Conservation (phyloP, 305 asterid genomes). For the Solanum hybrid region DNA sequence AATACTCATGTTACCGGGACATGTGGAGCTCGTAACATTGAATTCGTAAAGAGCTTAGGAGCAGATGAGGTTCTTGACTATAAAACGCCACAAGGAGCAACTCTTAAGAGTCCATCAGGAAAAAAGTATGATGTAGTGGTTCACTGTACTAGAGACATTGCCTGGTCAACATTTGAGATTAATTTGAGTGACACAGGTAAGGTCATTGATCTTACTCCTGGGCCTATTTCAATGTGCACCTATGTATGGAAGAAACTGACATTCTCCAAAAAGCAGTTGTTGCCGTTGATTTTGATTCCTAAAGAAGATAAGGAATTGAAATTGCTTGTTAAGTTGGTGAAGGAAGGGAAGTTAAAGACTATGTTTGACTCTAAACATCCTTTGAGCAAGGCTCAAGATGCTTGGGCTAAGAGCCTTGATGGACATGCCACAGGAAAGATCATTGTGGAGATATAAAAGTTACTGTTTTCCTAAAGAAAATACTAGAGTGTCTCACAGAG, state of each 20-base stretch:
- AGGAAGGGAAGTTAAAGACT: constrained; percentile 20
- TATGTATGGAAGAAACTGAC: constrained; percentile 42
- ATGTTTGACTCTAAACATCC: constrained; percentile 17
- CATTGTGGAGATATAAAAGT: constrained; percentile 8
- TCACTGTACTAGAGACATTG: constrained; percentile 39
- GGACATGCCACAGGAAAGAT: constrained; percentile 26
- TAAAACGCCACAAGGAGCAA: constrained; percentile 50
- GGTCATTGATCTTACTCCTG: constrained; percentile 61
- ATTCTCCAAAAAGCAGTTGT: constrained; percentile 37
- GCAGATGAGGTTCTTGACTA: constrained; percentile 74
- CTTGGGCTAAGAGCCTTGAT: constrained; percentile 16
- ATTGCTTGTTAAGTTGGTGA: constrained; percentile 23
- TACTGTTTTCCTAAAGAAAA: not conserved
- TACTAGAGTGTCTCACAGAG: not conserved
- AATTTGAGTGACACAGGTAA: constrained; percentile 42
- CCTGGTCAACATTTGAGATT: constrained; percentile 56
- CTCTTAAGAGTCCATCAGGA: constrained; percentile 61
- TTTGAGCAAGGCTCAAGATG: constrained; percentile 19
- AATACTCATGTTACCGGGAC: constrained; percentile 65
- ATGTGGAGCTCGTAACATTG: constrained; percentile 54
- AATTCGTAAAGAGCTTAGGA: constrained; percentile 49
- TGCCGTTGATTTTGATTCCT: constrained; percentile 33
- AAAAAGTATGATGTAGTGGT: constrained; percentile 51
- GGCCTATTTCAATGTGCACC: constrained; percentile 38
- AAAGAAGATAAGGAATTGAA: constrained; percentile 30